Percentiles rank a stretch among this genome's conserved stretches.
Evolutionary conservation across 352 stramenopile species (phyloP).

Genomic region (Peronospora farinosa): DNA sequence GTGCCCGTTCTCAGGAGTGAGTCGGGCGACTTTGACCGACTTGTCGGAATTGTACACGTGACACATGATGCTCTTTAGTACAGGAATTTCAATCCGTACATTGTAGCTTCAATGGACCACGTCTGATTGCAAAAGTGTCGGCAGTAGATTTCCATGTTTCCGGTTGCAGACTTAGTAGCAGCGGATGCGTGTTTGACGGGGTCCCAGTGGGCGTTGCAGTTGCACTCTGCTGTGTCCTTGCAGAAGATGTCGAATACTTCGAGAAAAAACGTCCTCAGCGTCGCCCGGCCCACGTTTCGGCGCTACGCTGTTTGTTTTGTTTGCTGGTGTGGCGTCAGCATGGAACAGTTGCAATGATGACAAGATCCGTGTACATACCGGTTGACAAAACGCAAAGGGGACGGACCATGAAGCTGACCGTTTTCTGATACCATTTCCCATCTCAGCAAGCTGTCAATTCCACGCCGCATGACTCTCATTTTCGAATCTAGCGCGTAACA

Average conservation of each 20-base stretch:
- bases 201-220: background rate
- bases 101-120: background rate
- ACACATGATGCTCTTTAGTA: background rate
- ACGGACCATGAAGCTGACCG: constrained; percentile 18
- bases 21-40: background rate
- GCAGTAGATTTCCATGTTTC: background rate
- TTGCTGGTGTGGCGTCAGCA: background rate
- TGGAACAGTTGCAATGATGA: background rate
- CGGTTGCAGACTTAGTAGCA: too few species aligned
- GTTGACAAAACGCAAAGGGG: background rate
- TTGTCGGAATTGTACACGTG: background rate
- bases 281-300: background rate
- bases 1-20: background rate
- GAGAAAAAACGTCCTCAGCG: background rate
- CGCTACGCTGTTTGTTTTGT: background rate
- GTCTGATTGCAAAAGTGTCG: background rate
- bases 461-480: constrained; percentile 10
- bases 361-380: background rate
- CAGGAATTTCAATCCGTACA: background rate
- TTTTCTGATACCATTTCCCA: constrained; percentile 23
- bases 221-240: background rate
- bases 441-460: constrained; percentile 23
- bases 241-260: background rate
- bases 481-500: constrained; percentile 13
- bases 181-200: too few species aligned